phyloP scores from a whole-genome alignment of 2,329 filamentous ascomycete species.

The Alternaria panax region DNA sequence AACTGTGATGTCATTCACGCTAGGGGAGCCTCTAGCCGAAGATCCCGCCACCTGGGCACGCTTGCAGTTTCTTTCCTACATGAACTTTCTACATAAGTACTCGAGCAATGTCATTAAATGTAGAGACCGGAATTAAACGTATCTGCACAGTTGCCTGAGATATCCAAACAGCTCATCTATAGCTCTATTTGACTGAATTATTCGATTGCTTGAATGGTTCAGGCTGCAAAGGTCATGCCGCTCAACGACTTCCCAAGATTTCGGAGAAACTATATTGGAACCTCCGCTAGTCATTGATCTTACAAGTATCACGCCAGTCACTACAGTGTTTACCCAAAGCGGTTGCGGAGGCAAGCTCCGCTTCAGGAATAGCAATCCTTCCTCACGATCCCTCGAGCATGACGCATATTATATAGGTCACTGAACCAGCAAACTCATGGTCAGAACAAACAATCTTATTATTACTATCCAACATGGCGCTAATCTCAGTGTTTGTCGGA shows the following conservation, averaged over 20 bases:
- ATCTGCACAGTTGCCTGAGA: background rate
- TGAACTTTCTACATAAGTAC: background rate
- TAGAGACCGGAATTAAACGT: background rate
- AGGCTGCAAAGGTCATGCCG: background rate
- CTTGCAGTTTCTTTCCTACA: background rate
- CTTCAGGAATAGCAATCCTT: background rate
- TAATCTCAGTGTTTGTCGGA: background rate
- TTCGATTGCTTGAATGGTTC: background rate
- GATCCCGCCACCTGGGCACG: background rate
- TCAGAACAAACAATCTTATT: background rate
- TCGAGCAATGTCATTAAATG: background rate
- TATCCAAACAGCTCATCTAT: background rate
- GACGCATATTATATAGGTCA: background rate
- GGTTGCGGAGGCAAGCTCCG: background rate
- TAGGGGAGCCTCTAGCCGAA: background rate
- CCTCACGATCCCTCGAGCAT: background rate
- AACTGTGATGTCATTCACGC: constrained; percentile 4
- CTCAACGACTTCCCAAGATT: background rate
- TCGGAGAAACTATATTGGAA: background rate
- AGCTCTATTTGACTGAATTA: background rate
- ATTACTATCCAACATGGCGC: background rate
- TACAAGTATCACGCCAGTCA: background rate
- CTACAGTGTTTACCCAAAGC: background rate
- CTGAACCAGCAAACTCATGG: background rate
- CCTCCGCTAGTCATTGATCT: background rate